Percentiles rank a stretch among this genome's conserved stretches.
Conservation (phyloP, 2,329 filamentous ascomycete genomes). For the Nothophaeocryptopus gaeumannii region DNA sequence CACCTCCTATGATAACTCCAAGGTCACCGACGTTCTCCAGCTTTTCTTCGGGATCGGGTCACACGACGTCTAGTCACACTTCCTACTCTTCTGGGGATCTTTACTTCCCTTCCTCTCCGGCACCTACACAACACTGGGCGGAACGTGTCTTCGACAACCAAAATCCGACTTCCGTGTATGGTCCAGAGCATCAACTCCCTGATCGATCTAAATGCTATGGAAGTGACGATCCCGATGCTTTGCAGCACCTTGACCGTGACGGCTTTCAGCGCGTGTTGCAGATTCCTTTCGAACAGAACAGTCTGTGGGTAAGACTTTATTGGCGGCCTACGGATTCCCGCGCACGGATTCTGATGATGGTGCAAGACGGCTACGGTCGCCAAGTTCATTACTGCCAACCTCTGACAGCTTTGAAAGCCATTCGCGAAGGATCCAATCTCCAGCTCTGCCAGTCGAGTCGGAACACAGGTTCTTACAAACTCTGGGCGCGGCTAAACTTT, state of each 20-base stretch:
- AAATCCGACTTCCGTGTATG: constrained; percentile 39
- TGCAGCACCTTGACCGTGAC: constrained; percentile 31
- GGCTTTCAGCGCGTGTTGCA: constrained; percentile 43
- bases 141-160: constrained; percentile 44
- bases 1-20: constrained; percentile 34
- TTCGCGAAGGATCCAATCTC: constrained; percentile 42
- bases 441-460: constrained; percentile 34
- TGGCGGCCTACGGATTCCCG: constrained; percentile 51
- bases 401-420: constrained; percentile 47
- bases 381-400: constrained; percentile 50
- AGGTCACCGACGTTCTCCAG: constrained; percentile 22
- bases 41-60: constrained; percentile 43
- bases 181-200: constrained; percentile 20
- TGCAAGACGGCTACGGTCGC: constrained; percentile 40
- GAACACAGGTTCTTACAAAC: constrained; percentile 39
- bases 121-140: constrained; percentile 40
- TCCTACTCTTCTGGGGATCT: constrained; percentile 25
- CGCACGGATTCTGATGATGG: constrained; percentile 54
- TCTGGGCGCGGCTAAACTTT: constrained; percentile 57
- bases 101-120: constrained; percentile 16
- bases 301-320: constrained; percentile 40
- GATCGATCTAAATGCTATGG: constrained; percentile 27
- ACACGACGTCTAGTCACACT: constrained; percentile 36
- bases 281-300: constrained; percentile 48
- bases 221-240: constrained; percentile 17